Percentiles rank a stretch among this genome's conserved stretches.
These are phyloP conservation scores for Asterochloris erici DNA, from an alignment of 139 green algal genomes.

Conservation along the genomic window DNA sequence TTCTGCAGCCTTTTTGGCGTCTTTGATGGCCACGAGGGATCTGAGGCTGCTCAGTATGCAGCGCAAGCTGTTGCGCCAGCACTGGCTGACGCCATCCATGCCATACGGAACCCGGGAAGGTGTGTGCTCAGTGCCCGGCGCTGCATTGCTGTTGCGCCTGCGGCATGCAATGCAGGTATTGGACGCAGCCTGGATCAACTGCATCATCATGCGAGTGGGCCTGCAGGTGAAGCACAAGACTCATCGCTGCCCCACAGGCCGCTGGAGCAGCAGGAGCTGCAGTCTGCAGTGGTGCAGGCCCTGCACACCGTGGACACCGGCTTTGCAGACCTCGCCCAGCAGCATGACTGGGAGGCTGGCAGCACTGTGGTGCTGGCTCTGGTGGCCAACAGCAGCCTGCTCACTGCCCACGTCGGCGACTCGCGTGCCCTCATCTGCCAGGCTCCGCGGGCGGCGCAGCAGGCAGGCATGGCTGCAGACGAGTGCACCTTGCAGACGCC, in stretches of 20 bases:
- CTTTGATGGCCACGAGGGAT: slow-evolving; percentile 25
- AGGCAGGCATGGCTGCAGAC: too few relatives aligned
- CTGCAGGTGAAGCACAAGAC: slow-evolving; percentile 22
- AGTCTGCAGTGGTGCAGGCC: too few relatives aligned
- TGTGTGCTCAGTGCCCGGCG: not conserved
- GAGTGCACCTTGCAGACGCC: not conserved
- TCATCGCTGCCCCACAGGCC: too few relatives aligned
- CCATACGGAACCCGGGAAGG: not conserved
- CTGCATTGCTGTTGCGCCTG: not conserved
- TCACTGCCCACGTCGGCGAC: not conserved
- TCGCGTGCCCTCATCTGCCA: slow-evolving; percentile 40
- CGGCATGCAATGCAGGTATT: not conserved
- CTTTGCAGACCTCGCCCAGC: too few relatives aligned
- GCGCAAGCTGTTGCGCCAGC: not conserved
- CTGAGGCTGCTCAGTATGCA: not conserved
- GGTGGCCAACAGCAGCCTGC: too few relatives aligned
- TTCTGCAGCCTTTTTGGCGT: slow-evolving; percentile 21
- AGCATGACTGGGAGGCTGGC: too few relatives aligned
- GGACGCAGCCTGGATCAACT: not conserved
- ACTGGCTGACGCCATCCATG: not conserved
- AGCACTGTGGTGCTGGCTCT: too few relatives aligned
- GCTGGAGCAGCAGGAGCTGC: too few relatives aligned
- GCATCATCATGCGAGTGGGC: slow-evolving; percentile 36
- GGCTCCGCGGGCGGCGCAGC: too few relatives aligned
- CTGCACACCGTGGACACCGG: too few relatives aligned